Evolutionary conservation across 371 early-diverging fungal species (phyloP).

Genomic region (Thermomucor indicae-seudaticae): DNA sequence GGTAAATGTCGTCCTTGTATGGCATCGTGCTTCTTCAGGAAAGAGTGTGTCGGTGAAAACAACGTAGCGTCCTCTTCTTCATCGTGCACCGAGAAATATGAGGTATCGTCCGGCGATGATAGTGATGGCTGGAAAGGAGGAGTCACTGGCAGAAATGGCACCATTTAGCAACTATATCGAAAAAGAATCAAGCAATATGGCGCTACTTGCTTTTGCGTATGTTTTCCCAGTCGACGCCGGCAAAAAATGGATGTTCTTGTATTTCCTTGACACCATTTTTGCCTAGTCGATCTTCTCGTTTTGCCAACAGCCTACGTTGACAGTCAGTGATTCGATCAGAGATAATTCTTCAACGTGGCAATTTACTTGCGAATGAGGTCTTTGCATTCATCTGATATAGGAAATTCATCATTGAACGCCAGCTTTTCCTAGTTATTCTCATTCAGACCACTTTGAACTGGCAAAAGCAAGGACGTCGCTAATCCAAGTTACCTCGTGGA

Average conservation of each 20-base stretch:
- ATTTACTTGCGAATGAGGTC: slow-evolving; percentile 71
- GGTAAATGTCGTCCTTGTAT: slow-evolving; percentile 53
- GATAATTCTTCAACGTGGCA: slow-evolving; percentile 7
- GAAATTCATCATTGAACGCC: slow-evolving; percentile 55
- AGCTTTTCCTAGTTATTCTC: slow-evolving; percentile 59
- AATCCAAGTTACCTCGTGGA: slow-evolving; percentile 49
- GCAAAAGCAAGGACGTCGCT: neutral
- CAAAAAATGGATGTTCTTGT: slow-evolving; percentile 81
- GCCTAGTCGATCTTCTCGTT: slow-evolving; percentile 73
- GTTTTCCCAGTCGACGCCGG: slow-evolving; percentile 69
- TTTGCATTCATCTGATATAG: slow-evolving; percentile 70
- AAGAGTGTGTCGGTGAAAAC: slow-evolving; percentile 23
- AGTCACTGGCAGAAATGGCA: slow-evolving; percentile 21
- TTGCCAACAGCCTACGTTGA: slow-evolving; percentile 62
- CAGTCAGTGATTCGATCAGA: neutral
- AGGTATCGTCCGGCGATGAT: slow-evolving; percentile 78
- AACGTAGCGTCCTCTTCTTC: slow-evolving; percentile 39
- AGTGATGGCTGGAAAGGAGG: slow-evolving; percentile 86
- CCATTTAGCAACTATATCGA: neutral
- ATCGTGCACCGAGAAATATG: slow-evolving; percentile 78
- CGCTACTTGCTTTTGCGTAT: slow-evolving; percentile 45
- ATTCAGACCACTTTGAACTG: slow-evolving; percentile 12
- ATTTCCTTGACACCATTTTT: slow-evolving; percentile 68
- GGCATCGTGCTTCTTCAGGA: slow-evolving; percentile 27
- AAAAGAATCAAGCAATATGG: neutral